Evolutionary conservation across 2,329 filamentous ascomycete genomes (phyloP).

Genomic region (Arthroderma uncinatum): DNA sequence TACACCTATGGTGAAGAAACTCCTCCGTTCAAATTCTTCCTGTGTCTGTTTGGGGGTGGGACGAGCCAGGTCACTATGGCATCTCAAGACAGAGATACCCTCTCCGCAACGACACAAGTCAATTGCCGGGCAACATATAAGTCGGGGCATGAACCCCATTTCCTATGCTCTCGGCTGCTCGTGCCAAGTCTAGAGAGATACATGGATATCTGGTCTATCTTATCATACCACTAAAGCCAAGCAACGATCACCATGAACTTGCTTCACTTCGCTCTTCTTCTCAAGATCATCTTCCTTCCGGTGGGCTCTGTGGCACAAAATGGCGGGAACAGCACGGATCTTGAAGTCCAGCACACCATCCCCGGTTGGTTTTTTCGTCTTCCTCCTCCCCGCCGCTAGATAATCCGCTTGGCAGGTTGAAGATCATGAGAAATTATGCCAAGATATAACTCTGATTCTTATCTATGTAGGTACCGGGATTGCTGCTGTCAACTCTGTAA

Average conservation of each 20-base stretch:
- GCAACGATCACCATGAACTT: background rate
- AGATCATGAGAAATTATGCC: background rate
- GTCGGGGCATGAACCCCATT: background rate
- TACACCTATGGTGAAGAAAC: background rate
- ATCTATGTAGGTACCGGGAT: background rate
- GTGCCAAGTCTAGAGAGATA: background rate
- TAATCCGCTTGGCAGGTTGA: background rate
- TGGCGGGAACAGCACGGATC: background rate
- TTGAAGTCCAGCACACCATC: background rate
- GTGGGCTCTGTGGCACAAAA: background rate
- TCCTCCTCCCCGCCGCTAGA: background rate
- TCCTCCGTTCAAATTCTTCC: background rate
- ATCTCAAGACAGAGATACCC: background rate
- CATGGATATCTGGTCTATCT: background rate
- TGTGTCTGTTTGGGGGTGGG: background rate
- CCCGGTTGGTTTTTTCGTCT: background rate
- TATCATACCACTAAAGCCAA: background rate
- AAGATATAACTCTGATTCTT: background rate
- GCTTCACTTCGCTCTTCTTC: background rate
- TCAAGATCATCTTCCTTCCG: background rate
- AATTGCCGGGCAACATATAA: background rate
- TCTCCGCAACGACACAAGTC: background rate
- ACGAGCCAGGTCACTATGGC: background rate
- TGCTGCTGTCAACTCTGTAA: constrained; percentile 4
- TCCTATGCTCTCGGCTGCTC: background rate